Conservation (phyloP, 441 rosid species). For the Euphorbia schlechtendalii region DNA sequence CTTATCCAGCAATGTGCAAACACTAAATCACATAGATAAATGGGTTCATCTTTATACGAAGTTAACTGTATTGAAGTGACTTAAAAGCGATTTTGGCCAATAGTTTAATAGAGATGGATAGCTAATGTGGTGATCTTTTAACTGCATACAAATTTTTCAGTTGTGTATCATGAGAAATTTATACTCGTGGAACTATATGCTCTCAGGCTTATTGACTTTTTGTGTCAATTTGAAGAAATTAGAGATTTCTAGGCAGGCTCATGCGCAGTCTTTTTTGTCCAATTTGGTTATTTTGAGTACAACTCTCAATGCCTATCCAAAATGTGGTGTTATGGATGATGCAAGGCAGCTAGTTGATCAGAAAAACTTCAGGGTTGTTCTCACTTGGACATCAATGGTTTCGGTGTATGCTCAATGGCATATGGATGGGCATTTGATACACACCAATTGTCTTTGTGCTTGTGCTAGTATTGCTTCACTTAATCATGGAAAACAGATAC, state of each 20-base stretch:
- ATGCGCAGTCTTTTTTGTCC: slow-evolving; percentile 60
- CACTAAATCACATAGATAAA: slow-evolving; percentile 45
- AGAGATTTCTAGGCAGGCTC: slow-evolving; percentile 53
- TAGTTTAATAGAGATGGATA: slow-evolving; percentile 49
- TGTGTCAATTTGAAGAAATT: slow-evolving; percentile 50
- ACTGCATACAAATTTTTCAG: slow-evolving; percentile 53
- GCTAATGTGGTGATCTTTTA: slow-evolving; percentile 36
- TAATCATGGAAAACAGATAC: slow-evolving; percentile 51
- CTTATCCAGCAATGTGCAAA: slow-evolving; percentile 40
- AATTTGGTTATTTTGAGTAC: slow-evolving; percentile 57
- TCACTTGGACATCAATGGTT: slow-evolving; percentile 60
- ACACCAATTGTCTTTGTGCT: slow-evolving; percentile 57
- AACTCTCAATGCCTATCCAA: slow-evolving; percentile 55
- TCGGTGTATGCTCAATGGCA: slow-evolving; percentile 39
- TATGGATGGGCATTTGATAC: no score
- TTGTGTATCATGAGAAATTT: slow-evolving; percentile 54
- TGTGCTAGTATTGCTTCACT: slow-evolving; percentile 59
- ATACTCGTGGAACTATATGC: slow-evolving; percentile 66
- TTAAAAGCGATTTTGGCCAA: slow-evolving; percentile 46
- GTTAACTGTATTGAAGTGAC: slow-evolving; percentile 44
- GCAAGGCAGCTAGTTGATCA: slow-evolving; percentile 56
- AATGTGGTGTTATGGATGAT: slow-evolving; percentile 34
- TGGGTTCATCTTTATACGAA: slow-evolving; percentile 74
- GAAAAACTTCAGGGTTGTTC: slow-evolving; percentile 32
- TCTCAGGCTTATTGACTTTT: slow-evolving; percentile 55